A percentile compares a stretch with the other conserved stretches of the same genome.
Conservation (phyloP, 352 stramenopile genomes). For the Phytophthora melonis region DNA sequence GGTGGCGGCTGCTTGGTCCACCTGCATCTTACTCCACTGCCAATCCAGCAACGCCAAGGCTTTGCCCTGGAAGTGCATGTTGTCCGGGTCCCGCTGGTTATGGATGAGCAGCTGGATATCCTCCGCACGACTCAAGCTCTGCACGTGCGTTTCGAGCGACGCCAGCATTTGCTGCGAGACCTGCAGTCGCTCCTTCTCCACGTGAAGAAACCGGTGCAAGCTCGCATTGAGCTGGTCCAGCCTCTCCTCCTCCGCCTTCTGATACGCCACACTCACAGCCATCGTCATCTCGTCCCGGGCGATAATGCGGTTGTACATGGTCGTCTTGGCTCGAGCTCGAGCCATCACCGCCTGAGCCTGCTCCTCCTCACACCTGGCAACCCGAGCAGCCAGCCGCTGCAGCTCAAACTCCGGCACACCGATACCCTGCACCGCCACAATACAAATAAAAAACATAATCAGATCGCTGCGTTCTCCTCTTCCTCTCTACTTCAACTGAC, state of each 20-base stretch:
- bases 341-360: slow-evolving; percentile 63
- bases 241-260: slow-evolving; percentile 86
- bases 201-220: slow-evolving; percentile 74
- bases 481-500: slow-evolving; percentile 1
- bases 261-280: slow-evolving; percentile 88
- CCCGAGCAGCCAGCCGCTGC: slow-evolving; percentile 69
- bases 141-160: slow-evolving; percentile 66
- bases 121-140: slow-evolving; percentile 71
- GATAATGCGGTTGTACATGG: slow-evolving; percentile 85
- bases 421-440: slow-evolving; percentile 55
- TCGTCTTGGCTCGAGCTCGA: slow-evolving; percentile 73
- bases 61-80: slow-evolving; percentile 91
- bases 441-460: not conserved
- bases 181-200: slow-evolving; percentile 81
- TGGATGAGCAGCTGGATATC: slow-evolving; percentile 89
- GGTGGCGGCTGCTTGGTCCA: slow-evolving; percentile 27
- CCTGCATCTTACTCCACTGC: slow-evolving; percentile 78
- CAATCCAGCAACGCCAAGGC: slow-evolving; percentile 87
- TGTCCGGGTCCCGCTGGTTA: slow-evolving; percentile 85
- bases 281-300: slow-evolving; percentile 91
- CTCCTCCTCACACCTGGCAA: slow-evolving; percentile 72
- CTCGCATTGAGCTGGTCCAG: slow-evolving; percentile 81
- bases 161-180: slow-evolving; percentile 66
- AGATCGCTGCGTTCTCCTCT: not conserved
- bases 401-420: slow-evolving; percentile 86